These are phyloP conservation scores for Hericium alpestre DNA, from an alignment of 768 basidiomycete genomes.

Conservation along the genomic window DNA sequence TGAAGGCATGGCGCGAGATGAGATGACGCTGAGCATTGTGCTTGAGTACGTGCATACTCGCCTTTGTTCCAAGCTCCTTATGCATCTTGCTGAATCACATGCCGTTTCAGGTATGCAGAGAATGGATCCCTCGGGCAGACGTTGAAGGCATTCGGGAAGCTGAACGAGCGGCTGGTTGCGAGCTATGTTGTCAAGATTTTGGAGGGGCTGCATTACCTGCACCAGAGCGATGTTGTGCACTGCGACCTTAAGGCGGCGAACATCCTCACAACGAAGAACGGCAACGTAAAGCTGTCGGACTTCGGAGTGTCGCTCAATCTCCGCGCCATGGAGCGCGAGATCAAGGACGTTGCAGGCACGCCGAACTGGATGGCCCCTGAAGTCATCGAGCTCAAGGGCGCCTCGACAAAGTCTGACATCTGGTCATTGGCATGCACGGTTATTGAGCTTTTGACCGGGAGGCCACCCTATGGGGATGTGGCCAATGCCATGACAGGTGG, in stretches of 20 bases:
- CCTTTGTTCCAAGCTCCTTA: slow-evolving; percentile 4
- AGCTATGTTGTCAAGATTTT: slow-evolving; percentile 94
- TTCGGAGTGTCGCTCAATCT: slow-evolving; percentile 96
- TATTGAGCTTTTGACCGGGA: slow-evolving; percentile 85
- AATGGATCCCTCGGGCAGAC: slow-evolving; percentile 93
- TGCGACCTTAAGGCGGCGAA: slow-evolving; percentile 98
- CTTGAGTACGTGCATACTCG: slow-evolving; percentile 62
- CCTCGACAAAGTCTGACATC: slow-evolving; percentile 87
- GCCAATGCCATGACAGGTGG: slow-evolving; percentile 83
- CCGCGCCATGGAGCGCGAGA: slow-evolving; percentile 78
- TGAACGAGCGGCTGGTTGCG: slow-evolving; percentile 87
- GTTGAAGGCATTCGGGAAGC: slow-evolving; percentile 84
- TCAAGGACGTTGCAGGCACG: slow-evolving; percentile 83
- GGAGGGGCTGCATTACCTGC: slow-evolving; percentile 90
- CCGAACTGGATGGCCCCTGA: slow-evolving; percentile 99
- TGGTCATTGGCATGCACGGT: slow-evolving; percentile 95
- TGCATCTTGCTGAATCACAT: slow-evolving; percentile 13
- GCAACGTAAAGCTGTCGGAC: slow-evolving; percentile 94
- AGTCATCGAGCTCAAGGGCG: slow-evolving; percentile 90
- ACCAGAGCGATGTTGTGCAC: slow-evolving; percentile 83
- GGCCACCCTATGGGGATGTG: slow-evolving; percentile 86
- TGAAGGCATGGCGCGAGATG: slow-evolving; percentile 88
- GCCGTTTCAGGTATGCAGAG: slow-evolving; percentile 69
- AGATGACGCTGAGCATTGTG: slow-evolving; percentile 81
- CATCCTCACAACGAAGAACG: slow-evolving; percentile 96